Percentiles rank a stretch among this genome's conserved stretches.
phyloP scores from a whole-genome alignment of 2,329 filamentous ascomycete genomes.

The Aureobasidium sp. region DNA sequence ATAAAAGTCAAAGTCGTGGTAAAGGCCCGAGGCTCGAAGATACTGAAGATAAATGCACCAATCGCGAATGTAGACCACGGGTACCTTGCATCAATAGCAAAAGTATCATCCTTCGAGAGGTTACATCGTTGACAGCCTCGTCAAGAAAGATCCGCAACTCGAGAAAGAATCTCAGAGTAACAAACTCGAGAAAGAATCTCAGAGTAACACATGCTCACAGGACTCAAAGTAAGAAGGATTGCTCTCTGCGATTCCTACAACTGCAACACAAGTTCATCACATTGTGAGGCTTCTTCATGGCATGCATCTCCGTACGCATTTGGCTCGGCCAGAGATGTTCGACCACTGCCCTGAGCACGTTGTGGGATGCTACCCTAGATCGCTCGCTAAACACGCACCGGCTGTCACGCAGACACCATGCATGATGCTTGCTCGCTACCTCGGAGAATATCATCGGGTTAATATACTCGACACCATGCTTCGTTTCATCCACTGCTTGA shows the following conservation, averaged over 20 bases:
- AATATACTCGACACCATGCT: constrained; percentile 5
- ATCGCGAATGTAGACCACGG: neutral
- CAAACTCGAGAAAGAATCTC: neutral
- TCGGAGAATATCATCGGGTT: constrained; percentile 8
- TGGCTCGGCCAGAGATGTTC: neutral
- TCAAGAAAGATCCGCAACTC: neutral
- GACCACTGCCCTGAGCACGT: neutral
- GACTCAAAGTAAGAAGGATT: neutral
- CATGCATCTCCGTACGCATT: neutral
- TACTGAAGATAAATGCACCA: neutral
- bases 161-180: neutral
- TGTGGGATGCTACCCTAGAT: neutral
- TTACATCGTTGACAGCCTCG: neutral
- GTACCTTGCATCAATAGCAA: constrained; percentile 2
- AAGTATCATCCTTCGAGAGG: neutral
- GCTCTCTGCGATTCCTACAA: neutral
- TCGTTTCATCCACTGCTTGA: constrained; percentile 1
- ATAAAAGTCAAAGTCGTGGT: neutral
- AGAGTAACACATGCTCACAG: neutral
- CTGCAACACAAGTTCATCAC: neutral
- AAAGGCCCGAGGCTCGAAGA: neutral
- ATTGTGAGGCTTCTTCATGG: neutral
- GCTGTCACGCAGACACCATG: neutral
- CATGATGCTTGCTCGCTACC: constrained; percentile 4
- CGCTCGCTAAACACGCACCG: neutral